Evolutionary conservation across 2,329 filamentous ascomycete genomes (phyloP).

Genomic region (Diplodia seriata): DNA sequence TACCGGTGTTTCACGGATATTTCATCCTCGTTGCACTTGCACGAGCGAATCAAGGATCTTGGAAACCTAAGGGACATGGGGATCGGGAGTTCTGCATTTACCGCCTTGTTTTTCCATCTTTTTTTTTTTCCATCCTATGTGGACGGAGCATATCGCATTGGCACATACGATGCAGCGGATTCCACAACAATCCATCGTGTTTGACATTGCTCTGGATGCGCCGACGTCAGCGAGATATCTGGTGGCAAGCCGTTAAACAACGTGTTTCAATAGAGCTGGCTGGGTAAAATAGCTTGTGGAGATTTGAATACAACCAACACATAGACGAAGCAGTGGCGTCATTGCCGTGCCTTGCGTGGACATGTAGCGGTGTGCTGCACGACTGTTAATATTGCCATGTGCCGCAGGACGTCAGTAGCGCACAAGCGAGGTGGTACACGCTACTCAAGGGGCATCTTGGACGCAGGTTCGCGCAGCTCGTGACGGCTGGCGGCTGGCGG

Average conservation of each 20-base stretch:
- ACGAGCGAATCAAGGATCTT: conserved; percentile 16
- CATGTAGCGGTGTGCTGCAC: neutral
- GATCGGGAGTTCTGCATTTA: conserved; percentile 21
- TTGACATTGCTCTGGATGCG: neutral
- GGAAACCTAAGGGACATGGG: conserved; percentile 14
- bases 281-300: conserved; percentile 18
- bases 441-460: neutral
- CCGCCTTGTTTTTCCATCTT: neutral
- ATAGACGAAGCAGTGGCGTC: conserved; percentile 19
- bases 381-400: neutral
- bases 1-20: conserved; percentile 32
- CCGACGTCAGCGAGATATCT: neutral
- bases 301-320: conserved; percentile 26
- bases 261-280: conserved; percentile 22
- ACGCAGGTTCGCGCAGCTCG: neutral
- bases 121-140: conserved; percentile 8
- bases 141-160: neutral
- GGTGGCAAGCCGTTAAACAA: neutral
- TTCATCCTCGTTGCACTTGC: conserved; percentile 29
- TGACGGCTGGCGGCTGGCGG: too few species aligned
- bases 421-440: neutral
- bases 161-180: neutral
- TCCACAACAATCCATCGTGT: neutral
- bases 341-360: neutral
- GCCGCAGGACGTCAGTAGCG: too few species aligned